Conservation (phyloP, 2,329 filamentous ascomycete species). For the Aureobasidium sp. region DNA sequence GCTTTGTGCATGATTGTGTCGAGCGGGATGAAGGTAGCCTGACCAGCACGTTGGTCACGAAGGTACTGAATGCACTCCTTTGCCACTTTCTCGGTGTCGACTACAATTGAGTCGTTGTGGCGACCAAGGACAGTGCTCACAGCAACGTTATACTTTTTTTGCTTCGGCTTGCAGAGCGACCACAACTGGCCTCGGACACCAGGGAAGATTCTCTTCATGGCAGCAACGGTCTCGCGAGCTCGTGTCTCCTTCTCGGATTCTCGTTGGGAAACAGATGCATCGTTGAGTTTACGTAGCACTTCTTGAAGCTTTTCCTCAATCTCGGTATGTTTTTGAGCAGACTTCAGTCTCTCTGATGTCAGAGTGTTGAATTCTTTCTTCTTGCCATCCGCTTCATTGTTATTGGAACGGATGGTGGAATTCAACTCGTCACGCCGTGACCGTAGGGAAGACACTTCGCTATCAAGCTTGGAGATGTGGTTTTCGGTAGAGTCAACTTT, state of each 20-base stretch:
- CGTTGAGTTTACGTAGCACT: slow-evolving; percentile 68
- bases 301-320: slow-evolving; percentile 86
- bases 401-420: slow-evolving; percentile 54
- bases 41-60: slow-evolving; percentile 76
- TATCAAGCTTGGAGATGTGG: slow-evolving; percentile 62
- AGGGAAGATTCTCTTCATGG: slow-evolving; percentile 82
- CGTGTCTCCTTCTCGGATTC: slow-evolving; percentile 75
- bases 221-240: slow-evolving; percentile 73
- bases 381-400: slow-evolving; percentile 69
- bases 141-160: slow-evolving; percentile 92
- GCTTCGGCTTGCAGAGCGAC: slow-evolving; percentile 89
- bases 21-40: slow-evolving; percentile 89
- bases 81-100: slow-evolving; percentile 90
- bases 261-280: slow-evolving; percentile 75
- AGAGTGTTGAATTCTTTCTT: slow-evolving; percentile 85
- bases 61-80: slow-evolving; percentile 92
- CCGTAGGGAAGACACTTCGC: slow-evolving; percentile 59
- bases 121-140: slow-evolving; percentile 86
- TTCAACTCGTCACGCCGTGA: slow-evolving; percentile 60
- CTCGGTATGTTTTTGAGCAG: slow-evolving; percentile 75
- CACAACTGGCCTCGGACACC: slow-evolving; percentile 86
- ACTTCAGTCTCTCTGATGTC: slow-evolving; percentile 72
- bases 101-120: slow-evolving; percentile 89
- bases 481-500: slow-evolving; percentile 74
- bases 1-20: slow-evolving; percentile 96